Evolutionary conservation across 2,329 filamentous ascomycete species (phyloP), one percentile per base, ranked within the genome.

Genomic region (Akanthomyces muscarius): DNA sequence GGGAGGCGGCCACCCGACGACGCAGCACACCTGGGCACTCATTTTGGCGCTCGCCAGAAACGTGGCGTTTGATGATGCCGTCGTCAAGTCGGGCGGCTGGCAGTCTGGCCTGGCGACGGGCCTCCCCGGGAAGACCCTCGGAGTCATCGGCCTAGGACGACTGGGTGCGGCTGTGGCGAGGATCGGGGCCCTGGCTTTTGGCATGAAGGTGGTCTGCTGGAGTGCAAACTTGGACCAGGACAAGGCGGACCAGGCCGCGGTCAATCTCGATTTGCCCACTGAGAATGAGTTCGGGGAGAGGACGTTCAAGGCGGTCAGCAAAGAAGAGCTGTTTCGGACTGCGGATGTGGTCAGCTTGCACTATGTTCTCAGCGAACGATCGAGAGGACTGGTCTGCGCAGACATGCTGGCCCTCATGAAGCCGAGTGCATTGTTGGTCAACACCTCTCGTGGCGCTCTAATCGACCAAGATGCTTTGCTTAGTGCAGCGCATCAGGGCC

Each of bases 341-440:
- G 81, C 88, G 11, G 89, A 92, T 72, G 83, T 92, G 8, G 71
- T 92, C 16, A 89, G 83, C 68, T 67, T 92, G 66, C 89, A 92
- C 71, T 82, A 87, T 67, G 88, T 91, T 25, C 75, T 92, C 30
- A 86, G 83, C 30, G 82, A 86, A 36, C 78, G 89, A 28, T 87
- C 84, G 56, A 76, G 80, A 5, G 86, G 86, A 0, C 80, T 89
- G 6, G 79, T 92, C 0, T 81, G 81, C 0, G 69, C 67, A 14
- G 68, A 72, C 42, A 89, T 91, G 62, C 71, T 92, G 63, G 77
- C 64, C 1, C 73, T 75, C 61, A 87, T 92, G 86, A 90, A 89
- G 76, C 67, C 72, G 10, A 77, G 73, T 3, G 83, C 84, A 0
- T 73, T 92, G 13, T 75, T 94, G 33, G 78, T 93, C 59, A 93